A percentile compares a stretch with the other conserved stretches of the same genome.
Evolutionary conservation across 306 rosid genomes (phyloP).

Genomic region (Dryas drummondii): DNA sequence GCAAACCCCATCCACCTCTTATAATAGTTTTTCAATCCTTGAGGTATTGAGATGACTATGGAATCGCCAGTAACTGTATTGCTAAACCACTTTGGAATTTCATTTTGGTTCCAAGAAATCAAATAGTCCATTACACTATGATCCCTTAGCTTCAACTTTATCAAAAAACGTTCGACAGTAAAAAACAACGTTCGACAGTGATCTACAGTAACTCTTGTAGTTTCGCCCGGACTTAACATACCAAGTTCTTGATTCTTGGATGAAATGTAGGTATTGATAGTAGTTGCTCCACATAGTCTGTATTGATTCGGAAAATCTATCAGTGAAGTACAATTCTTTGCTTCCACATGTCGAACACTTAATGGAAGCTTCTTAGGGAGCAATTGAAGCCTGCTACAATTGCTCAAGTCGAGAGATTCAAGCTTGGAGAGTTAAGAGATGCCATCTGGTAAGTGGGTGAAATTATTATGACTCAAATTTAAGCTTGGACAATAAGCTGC

Average conservation of each 20-base stretch:
- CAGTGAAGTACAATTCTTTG: constrained; percentile 18
- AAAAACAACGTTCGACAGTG: too few relatives aligned
- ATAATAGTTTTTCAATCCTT: too few relatives aligned
- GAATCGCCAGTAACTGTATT: too few relatives aligned
- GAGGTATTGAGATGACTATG: too few relatives aligned
- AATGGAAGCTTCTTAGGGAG: constrained; percentile 20
- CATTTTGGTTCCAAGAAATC: too few relatives aligned
- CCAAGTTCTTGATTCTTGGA: neutral
- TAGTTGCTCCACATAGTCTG: neutral
- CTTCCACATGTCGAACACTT: constrained; percentile 2
- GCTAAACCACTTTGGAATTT: too few relatives aligned
- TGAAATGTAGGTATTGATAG: neutral
- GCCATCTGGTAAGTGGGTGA: constrained; percentile 12
- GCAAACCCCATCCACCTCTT: too few relatives aligned
- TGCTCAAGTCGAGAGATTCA: constrained; percentile 8
- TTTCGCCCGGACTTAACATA: too few relatives aligned
- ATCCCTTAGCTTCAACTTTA: too few relatives aligned
- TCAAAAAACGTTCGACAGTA: too few relatives aligned
- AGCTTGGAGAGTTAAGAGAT: constrained; percentile 18
- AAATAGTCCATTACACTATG: too few relatives aligned
- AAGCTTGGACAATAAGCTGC: constrained; percentile 5
- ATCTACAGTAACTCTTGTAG: too few relatives aligned
- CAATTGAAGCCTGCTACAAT: constrained; percentile 9
- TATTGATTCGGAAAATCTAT: neutral
- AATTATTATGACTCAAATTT: constrained; percentile 11